These are phyloP conservation scores for Ustilago curta DNA, from an alignment of 1,284 basidiomycete species.

Conservation along the genomic window DNA sequence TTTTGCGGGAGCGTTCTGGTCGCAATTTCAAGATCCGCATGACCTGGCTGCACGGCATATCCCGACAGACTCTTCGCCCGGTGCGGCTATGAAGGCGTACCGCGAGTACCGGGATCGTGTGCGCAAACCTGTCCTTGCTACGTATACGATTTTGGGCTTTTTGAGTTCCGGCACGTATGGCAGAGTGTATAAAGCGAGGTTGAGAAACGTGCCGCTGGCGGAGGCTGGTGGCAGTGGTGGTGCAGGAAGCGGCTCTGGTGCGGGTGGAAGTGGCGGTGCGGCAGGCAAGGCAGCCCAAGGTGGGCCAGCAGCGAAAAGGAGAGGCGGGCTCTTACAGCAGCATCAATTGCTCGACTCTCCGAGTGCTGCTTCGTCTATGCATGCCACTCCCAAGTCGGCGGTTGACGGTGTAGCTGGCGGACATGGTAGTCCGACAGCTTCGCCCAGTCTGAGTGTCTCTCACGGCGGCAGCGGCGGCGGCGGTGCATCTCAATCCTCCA, in stretches of 20 bases:
- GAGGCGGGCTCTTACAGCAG: constrained; percentile 28
- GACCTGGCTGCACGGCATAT: constrained; percentile 37
- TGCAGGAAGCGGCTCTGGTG: background rate
- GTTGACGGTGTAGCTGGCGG: constrained; percentile 9
- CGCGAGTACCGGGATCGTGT: constrained; percentile 56
- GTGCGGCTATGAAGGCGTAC: constrained; percentile 62
- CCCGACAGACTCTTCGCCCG: constrained; percentile 34
- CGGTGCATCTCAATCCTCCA: background rate
- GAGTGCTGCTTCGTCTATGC: constrained; percentile 23
- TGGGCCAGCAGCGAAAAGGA: constrained; percentile 19
- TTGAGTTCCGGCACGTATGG: constrained; percentile 98
- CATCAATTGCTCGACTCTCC: constrained; percentile 31
- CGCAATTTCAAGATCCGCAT: constrained; percentile 44
- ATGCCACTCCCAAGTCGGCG: constrained; percentile 29
- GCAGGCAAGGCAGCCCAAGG: background rate
- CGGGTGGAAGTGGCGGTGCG: background rate
- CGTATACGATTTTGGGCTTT: constrained; percentile 91
- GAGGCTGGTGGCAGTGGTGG: background rate
- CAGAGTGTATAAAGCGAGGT: constrained; percentile 93
- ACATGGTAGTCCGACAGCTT: constrained; percentile 26
- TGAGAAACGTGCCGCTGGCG: constrained; percentile 41
- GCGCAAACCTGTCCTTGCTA: constrained; percentile 55
- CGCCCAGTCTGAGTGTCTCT: constrained; percentile 20
- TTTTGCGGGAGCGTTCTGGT: constrained; percentile 41
- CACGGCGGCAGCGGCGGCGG: background rate